Percentiles rank a stretch among this genome's conserved stretches.
Evolutionary conservation across 345 rosid genomes (phyloP).

Genomic region (Viola odorata): DNA sequence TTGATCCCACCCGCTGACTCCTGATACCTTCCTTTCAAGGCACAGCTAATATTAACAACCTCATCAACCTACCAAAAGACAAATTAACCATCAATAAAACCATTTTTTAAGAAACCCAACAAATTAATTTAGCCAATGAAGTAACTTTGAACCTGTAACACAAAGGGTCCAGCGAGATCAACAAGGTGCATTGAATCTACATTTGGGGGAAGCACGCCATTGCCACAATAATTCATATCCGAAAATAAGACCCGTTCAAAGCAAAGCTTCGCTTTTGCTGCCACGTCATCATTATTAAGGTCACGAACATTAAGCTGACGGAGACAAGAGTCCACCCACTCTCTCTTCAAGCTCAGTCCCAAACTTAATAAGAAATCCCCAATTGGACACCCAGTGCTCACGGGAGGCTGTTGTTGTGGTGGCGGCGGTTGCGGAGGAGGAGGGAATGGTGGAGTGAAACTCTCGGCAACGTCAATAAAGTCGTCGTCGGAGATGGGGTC

Average conservation of each 20-base stretch:
- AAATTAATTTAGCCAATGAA: too few species aligned
- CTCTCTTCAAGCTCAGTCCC: slow-evolving; percentile 61
- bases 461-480: slow-evolving; percentile 46
- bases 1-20: slow-evolving; percentile 63
- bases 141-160: slow-evolving; percentile 48
- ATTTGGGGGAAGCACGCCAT: slow-evolving; percentile 69
- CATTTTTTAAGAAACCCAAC: too few species aligned
- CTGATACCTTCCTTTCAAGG: slow-evolving; percentile 71
- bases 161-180: slow-evolving; percentile 79
- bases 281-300: slow-evolving; percentile 29
- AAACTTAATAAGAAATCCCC: slow-evolving; percentile 36
- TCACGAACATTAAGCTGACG: slow-evolving; percentile 35
- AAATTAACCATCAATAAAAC: slow-evolving; percentile 12
- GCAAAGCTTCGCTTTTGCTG: slow-evolving; percentile 68
- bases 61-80: slow-evolving; percentile 71
- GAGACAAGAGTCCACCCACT: slow-evolving; percentile 63
- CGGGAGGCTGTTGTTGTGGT: slow-evolving; percentile 7
- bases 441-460: slow-evolving; percentile 36
- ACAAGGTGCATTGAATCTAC: slow-evolving; percentile 61
- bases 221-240: slow-evolving; percentile 72
- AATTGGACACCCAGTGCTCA: slow-evolving; percentile 37
- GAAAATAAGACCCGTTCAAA: slow-evolving; percentile 67
- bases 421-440: slow-evolving; percentile 23
- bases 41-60: slow-evolving; percentile 68
- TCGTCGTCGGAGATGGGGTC: slow-evolving; percentile 49